Percentiles rank a stretch among this genome's conserved stretches.
Conservation (phyloP, 164 flowering plant species). For the Magnolia changhungtana region DNA sequence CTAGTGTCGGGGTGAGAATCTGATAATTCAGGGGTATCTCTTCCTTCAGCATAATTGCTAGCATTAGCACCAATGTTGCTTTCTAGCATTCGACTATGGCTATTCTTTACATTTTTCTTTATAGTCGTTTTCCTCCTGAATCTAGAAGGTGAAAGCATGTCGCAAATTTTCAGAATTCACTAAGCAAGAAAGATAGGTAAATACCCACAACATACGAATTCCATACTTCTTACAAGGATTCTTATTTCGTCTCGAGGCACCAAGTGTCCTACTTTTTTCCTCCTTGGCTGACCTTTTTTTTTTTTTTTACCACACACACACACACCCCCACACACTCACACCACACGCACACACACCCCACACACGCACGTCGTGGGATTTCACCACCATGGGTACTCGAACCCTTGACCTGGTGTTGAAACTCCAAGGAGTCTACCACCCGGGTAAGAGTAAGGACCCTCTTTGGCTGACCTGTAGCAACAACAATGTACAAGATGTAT, state of each 20-base stretch:
- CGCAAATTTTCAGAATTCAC: constrained; percentile 6
- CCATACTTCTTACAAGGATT: constrained; percentile 48
- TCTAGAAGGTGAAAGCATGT: constrained; percentile 30
- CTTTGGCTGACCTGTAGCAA: constrained; percentile 38
- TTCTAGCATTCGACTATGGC: constrained; percentile 20
- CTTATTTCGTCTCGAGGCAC: constrained; percentile 28
- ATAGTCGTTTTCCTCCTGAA: constrained; percentile 53
- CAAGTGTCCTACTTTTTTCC: constrained; percentile 28
- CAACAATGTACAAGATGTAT: neutral
- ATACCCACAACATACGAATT: constrained; percentile 5
- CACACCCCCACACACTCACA: no score
- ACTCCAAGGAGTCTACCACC: no score
- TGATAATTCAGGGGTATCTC: constrained; percentile 29
- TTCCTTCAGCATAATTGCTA: constrained; percentile 23
- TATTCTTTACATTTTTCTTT: constrained; percentile 36
- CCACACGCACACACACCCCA: no score
- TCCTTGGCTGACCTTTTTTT: constrained; percentile 44
- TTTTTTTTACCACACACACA: no score
- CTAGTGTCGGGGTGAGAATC: constrained; percentile 21
- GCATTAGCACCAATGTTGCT: constrained; percentile 10
- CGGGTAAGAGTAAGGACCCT: no score
- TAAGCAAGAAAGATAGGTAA: neutral
- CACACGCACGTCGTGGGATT: no score
- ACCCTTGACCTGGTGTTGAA: no score
- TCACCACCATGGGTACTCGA: no score